Base-by-base conservation (phyloP, 768 basidiomycete genomes). In the Suillus decipiens region DNA sequence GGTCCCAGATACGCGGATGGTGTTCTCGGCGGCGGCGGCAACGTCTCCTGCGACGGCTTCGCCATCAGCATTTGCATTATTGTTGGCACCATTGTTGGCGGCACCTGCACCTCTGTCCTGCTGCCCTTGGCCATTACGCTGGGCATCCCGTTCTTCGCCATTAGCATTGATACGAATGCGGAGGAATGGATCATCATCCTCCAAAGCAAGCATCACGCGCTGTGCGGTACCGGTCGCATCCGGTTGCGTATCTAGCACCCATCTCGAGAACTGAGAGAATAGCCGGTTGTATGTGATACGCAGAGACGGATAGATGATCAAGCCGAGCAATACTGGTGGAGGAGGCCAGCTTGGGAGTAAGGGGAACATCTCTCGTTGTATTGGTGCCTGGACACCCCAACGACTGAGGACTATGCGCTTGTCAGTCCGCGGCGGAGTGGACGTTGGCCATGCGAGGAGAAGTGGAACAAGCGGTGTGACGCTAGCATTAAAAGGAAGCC, bases 1-100 rank as follows among this genome's bases (percentile, higher is more conserved):
- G 19, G 83, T 78, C 19, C 84, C 81, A 22, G 84, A 83, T 66
- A 86, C 76, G 47, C 82, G 80, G 60, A 89, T 82, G 47, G 84
- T 82, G 64, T 84, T 82, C 67, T 86, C 83, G 1, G 87, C 86
- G 2, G 81, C 87, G 0, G 75, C 83, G 9, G 78, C 86, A 17
- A 67, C 79, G 34, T 80, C 75, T 34, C 56, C 75, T 6, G 56
- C 54, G 12, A 55, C 50, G 0, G 28, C 67, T 5, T 65, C 63
- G 28, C 59, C 64, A 14, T 67, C 68, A 22, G 36, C 56, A 22
- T 57, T 61, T 3, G 17, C 17, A n/a, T 67, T 66, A 41, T 59
- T 62, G 50, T 59, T 61, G 15, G 53, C 63, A 4, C 43, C 68
- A 7, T 68, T 61, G 47, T 65, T 61, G 2, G 63, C 58, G 12